Evolutionary conservation across 805 yeast species (phyloP).

Genomic region (Naumovozyma dairenensis): DNA sequence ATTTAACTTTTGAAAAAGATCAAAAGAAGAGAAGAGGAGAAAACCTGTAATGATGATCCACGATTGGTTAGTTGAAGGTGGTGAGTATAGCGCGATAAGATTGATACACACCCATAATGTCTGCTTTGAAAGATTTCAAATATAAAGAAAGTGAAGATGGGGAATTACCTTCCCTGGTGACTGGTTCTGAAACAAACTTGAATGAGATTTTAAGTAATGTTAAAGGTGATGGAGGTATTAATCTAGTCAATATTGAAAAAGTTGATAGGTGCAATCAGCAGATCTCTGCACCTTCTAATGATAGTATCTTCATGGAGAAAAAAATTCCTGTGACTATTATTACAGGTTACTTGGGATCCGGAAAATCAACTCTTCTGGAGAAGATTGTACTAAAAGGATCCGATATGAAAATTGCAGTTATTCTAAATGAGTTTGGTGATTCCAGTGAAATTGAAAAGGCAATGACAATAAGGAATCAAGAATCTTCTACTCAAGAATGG

Average conservation of each 20-base stretch:
- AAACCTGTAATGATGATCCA: too few relatives aligned
- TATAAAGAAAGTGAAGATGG: slow-evolving; percentile 28
- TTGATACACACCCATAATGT: too few relatives aligned
- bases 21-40: too few relatives aligned
- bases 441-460: slow-evolving; percentile 84
- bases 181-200: slow-evolving; percentile 23
- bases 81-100: too few relatives aligned
- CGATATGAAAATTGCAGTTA: slow-evolving; percentile 75
- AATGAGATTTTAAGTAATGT: slow-evolving; percentile 16
- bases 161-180: slow-evolving; percentile 23
- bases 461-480: slow-evolving; percentile 49
- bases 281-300: not conserved
- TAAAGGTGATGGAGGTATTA: slow-evolving; percentile 22
- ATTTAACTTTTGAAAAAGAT: too few relatives aligned
- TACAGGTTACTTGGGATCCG: slow-evolving; percentile 92
- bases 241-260: slow-evolving; percentile 23
- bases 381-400: slow-evolving; percentile 52
- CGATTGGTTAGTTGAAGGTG: too few relatives aligned
- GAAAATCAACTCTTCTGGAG: slow-evolving; percentile 80
- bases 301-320: not conserved
- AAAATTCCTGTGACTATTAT: slow-evolving; percentile 86
- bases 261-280: slow-evolving; percentile 22
- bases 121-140: slow-evolving; percentile 24
- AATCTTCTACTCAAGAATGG: slow-evolving; percentile 77
- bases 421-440: slow-evolving; percentile 87